Evolutionary conservation across 768 basidiomycete species (phyloP).

Genomic region (Agaricus subrufescens): DNA sequence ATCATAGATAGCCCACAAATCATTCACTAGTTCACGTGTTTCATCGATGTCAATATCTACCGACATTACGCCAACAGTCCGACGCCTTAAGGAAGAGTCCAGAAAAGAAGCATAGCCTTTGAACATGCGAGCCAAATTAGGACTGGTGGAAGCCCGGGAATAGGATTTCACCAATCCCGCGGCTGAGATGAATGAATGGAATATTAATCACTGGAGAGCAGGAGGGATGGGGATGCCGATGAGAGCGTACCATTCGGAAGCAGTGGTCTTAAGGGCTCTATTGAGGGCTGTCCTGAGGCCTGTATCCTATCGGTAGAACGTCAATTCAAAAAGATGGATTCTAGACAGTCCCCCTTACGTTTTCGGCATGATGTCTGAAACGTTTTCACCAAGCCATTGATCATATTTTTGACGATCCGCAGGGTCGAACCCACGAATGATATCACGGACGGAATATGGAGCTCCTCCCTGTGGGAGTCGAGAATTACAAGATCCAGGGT

Average conservation of each 20-base stretch:
- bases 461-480: background rate
- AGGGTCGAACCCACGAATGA: constrained; percentile 56
- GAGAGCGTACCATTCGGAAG: constrained; percentile 10
- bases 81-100: constrained; percentile 37
- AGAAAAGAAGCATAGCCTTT: constrained; percentile 47
- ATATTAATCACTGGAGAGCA: background rate
- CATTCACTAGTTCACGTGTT: constrained; percentile 48
- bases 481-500: background rate
- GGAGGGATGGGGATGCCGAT: background rate
- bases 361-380: background rate
- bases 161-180: constrained; percentile 19
- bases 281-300: constrained; percentile 50
- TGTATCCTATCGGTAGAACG: constrained; percentile 33
- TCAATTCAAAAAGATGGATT: background rate
- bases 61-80: constrained; percentile 24
- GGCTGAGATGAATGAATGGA: background rate
- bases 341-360: background rate
- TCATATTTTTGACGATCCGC: constrained; percentile 31
- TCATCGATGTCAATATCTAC: constrained; percentile 52
- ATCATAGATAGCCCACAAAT: constrained; percentile 58
- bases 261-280: constrained; percentile 57
- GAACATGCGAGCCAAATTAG: constrained; percentile 36
- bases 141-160: constrained; percentile 43
- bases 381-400: constrained; percentile 26
- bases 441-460: constrained; percentile 24